These are phyloP conservation scores for Aureobasidium sp. DNA, from an alignment of 2,329 filamentous ascomycete species.

Conservation along the genomic window DNA sequence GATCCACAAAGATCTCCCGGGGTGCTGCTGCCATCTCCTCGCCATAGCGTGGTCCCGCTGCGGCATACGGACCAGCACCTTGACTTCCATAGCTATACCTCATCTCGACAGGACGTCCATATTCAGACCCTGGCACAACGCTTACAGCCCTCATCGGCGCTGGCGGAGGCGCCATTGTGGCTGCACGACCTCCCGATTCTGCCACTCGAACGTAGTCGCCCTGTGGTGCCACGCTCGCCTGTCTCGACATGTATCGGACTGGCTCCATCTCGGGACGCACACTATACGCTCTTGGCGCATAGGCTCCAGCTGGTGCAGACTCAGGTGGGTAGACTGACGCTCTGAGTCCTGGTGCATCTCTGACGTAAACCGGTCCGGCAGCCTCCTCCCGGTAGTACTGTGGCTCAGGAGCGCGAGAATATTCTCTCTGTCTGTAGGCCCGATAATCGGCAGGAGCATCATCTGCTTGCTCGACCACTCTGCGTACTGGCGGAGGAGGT, in stretches of 20 bases:
- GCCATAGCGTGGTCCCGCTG: background rate
- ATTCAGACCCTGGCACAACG: conserved; percentile 31
- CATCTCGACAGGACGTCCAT: conserved; percentile 8
- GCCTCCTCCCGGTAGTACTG: conserved; percentile 20
- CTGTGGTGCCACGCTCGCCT: conserved; percentile 36
- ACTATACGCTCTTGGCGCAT: conserved; percentile 25
- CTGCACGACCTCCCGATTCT: conserved; percentile 1
- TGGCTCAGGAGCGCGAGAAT: conserved; percentile 42
- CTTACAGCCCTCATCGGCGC: conserved; percentile 31
- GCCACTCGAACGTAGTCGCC: conserved; percentile 24
- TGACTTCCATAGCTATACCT: conserved; percentile 12
- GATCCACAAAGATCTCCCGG: conserved; percentile 36
- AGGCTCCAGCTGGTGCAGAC: conserved; percentile 19
- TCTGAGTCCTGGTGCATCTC: conserved; percentile 18
- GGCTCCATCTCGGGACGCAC: conserved; percentile 34
- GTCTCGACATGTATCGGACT: conserved; percentile 13
- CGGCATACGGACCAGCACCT: background rate
- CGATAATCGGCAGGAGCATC: conserved; percentile 48
- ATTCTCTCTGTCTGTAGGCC: conserved; percentile 50
- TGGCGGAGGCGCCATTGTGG: conserved; percentile 14
- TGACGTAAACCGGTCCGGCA: conserved; percentile 1
- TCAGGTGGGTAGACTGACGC: conserved; percentile 19
- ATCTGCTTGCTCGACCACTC: conserved; percentile 35
- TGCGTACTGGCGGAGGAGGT: conserved; percentile 21
- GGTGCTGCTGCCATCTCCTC: conserved; percentile 15